Base-by-base conservation (phyloP, 1,139 yeast genomes). In the Debaryomycetaceae sp. region DNA sequence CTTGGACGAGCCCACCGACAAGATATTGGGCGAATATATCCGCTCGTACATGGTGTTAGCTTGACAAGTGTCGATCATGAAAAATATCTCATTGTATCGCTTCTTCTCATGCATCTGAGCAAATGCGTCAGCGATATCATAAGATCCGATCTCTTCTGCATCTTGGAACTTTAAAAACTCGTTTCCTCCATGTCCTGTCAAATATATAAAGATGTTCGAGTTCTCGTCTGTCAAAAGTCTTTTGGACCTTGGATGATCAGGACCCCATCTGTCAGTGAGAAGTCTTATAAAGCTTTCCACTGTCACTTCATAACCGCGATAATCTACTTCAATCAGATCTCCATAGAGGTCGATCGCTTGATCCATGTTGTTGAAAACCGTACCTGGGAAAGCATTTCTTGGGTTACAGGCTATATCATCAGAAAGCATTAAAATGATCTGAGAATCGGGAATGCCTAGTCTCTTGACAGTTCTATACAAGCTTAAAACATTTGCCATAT, bases 181-280 rank as follows among this genome's bases (percentile, higher is more conserved):
- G 58, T 91, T 90, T 43, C 99, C 99, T 13, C 99, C 99, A 65
- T 93, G 99, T 13, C 99, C 99, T 0, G 99, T 95, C 83, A 93
- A 78, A 64, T 95, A 93, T 36, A 93, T 87, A 64, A 93, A 88
- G 42, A 93, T 89, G 62, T 93, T 93, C 20, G 97, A 88, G 60
- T 90, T 84, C 60, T 91, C 97, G 66, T 93, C 98, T 0, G 98
- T 90, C 51, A 91, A 70, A 38, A 93, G 72, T 52, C 98, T 76
- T 66, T 93, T 93, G 20, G 96, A 87, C 49, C 96, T 76, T 3
- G 99, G 98, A 54, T 93, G 96, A 46, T 87, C 90, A 31, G 84
- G 86, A 41, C 90, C 93, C 97, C 98, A 93, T 52, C 98, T 78
- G 60, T 93, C 98, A 0, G 99, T 93, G 53, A 93, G 69, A 46